Conservation (phyloP, 2,329 filamentous ascomycete genomes). For the Trematosphaeria pertusa region DNA sequence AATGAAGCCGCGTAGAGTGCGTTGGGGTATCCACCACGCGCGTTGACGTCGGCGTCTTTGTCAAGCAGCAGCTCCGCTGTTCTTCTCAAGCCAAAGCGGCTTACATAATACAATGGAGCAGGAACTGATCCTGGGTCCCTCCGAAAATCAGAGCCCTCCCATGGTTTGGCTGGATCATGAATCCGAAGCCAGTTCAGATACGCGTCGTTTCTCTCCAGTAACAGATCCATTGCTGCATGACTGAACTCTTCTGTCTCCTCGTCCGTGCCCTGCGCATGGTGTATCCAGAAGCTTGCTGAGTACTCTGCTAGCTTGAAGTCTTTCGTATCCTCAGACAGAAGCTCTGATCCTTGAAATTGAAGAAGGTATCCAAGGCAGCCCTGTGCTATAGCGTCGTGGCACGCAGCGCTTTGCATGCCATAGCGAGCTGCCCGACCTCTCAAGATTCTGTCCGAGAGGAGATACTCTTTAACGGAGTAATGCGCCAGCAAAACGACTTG, state of each 20-base stretch:
- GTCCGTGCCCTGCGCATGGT: slow-evolving; percentile 11
- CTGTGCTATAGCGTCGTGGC: slow-evolving; percentile 20
- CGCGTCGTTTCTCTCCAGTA: neutral
- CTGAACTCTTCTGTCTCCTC: slow-evolving; percentile 11
- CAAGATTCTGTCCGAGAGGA: slow-evolving; percentile 19
- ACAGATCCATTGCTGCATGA: slow-evolving; percentile 2
- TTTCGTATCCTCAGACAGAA: neutral
- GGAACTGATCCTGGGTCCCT: slow-evolving; percentile 2
- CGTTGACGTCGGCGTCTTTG: neutral
- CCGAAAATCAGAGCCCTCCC: slow-evolving; percentile 1
- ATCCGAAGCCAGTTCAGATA: slow-evolving; percentile 16
- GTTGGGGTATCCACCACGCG: neutral
- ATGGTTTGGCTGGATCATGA: slow-evolving; percentile 10
- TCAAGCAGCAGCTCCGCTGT: neutral
- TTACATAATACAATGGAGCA: slow-evolving; percentile 21
- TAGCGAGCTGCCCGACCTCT: slow-evolving; percentile 14
- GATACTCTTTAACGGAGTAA: slow-evolving; percentile 40
- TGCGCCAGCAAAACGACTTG: slow-evolving; percentile 22
- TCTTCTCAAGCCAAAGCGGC: neutral
- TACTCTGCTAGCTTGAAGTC: slow-evolving; percentile 21
- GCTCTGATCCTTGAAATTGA: slow-evolving; percentile 11
- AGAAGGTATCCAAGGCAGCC: slow-evolving; percentile 26
- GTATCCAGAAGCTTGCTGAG: slow-evolving; percentile 22
- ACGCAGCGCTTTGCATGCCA: slow-evolving; percentile 12
- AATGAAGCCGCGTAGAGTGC: neutral